Evolutionary conservation across 2,329 filamentous ascomycete species (phyloP), one percentile per base, ranked within the genome.

Genomic region (Epichloe coenophiala): DNA sequence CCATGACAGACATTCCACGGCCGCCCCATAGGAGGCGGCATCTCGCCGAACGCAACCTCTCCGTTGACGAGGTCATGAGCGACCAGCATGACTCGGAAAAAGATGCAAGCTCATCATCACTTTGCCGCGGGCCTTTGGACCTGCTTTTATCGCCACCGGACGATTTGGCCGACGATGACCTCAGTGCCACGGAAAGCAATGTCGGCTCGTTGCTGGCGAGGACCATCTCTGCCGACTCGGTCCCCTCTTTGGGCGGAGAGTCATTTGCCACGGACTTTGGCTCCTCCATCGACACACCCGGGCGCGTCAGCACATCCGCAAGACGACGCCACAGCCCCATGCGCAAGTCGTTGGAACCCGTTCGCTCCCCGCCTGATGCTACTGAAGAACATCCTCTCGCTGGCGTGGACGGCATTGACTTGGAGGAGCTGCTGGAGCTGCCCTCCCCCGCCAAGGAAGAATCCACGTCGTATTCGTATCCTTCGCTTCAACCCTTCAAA

Each of bases 81-180:
- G 70, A 73, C 48, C 74, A 74, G 12, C 72, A 74, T 44, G 71
- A 75, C 9, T 76, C 71, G 7, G 77, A 80, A 59, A 81, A 83
- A 62, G 74, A 80, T 50, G 64, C 81, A 5, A 78, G 76, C 59
- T 66, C 75, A 51, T 73, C 71, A 6, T 73, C 71, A 6, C 66
- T 80, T 41, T 71, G 71, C 56, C 73, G 70, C 53, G 75, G 71
- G 49, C 78, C 79, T 0, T 61, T 83, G 56, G 79, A 83, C 51
- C 63, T 83, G 52, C 68, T 84, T 5, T 67, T 83, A 5, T 77
- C 75, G 35, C 74, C 79, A 0, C 80, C 78, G 1, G 78, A 82
- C n/a, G 76, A 81, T 44, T 58, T 74, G 23, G 67, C 70, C 41
- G 72, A 76, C 35, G 74, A 78, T 54, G 69, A 71, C 38, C 58